These are phyloP conservation scores for Polyporus tsugae DNA, from an alignment of 1,284 basidiomycete species.

Conservation along the genomic window DNA sequence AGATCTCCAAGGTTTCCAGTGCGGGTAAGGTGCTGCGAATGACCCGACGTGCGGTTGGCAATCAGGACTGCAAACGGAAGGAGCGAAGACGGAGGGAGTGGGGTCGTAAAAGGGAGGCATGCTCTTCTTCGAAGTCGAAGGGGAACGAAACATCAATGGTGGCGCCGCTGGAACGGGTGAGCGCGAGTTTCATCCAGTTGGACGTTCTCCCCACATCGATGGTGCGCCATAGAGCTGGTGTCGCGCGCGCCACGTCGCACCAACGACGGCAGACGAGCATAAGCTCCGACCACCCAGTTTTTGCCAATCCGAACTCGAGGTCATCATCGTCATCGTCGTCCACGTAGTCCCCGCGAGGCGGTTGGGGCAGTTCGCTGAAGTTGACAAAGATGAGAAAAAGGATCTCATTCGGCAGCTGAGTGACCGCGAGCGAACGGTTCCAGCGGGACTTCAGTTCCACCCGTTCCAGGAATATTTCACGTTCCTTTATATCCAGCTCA, in stretches of 20 bases:
- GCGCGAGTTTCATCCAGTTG: neutral
- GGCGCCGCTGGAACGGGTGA: neutral
- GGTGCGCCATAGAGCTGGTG: neutral
- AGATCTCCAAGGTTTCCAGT: neutral
- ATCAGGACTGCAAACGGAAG: neutral
- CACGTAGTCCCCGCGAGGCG: no score
- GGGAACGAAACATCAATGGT: neutral
- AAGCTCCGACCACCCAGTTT: neutral
- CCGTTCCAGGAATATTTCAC: neutral
- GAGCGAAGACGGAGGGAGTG: neutral
- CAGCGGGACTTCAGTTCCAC: neutral
- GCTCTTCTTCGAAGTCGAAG: neutral
- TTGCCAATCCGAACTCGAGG: neutral
- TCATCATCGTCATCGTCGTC: neutral
- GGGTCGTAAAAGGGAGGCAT: neutral
- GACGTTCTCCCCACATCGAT: neutral
- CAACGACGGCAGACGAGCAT: constrained; percentile 6
- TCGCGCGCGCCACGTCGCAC: neutral
- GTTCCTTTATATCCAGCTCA: neutral
- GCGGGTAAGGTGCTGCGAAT: neutral
- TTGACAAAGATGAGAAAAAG: neutral
- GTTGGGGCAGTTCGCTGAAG: neutral
- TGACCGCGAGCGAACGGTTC: neutral
- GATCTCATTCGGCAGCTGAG: neutral
- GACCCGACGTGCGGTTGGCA: neutral